These are phyloP conservation scores for Bonia amplexicaulis DNA, from an alignment of 176 grass and related monocot species.

Conservation along the genomic window DNA sequence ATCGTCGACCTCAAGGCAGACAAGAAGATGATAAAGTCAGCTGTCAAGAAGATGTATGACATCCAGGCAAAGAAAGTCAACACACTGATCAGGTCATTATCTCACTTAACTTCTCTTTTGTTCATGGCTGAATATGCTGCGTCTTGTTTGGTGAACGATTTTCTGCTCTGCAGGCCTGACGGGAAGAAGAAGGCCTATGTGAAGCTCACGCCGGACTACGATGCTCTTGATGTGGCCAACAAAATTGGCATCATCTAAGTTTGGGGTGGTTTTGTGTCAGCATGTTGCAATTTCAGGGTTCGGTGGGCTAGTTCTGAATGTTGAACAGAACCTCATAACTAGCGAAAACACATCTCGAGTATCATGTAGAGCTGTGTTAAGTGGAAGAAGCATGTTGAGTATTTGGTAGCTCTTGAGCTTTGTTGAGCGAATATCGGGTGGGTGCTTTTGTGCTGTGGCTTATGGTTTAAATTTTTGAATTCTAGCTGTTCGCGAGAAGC, in stretches of 20 bases:
- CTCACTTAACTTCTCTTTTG: no score
- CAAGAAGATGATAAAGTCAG: conserved; percentile 42
- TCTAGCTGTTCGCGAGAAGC: rapidly evolving
- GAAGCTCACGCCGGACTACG: conserved; percentile 58
- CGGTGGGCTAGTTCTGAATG: no score
- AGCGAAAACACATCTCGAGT: no score
- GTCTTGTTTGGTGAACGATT: no score
- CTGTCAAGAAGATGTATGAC: background rate
- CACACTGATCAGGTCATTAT: no score
- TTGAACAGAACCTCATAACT: no score
- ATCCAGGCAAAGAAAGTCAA: conserved; percentile 54
- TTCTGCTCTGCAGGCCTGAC: conserved; percentile 40
- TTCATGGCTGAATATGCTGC: no score
- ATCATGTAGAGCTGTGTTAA: background rate
- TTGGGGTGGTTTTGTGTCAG: no score
- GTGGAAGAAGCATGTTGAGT: background rate
- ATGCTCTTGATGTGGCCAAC: conserved; percentile 73
- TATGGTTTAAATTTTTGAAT: no score
- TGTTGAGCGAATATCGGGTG: background rate
- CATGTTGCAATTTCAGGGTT: no score
- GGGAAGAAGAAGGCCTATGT: conserved; percentile 66
- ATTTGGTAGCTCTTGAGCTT: background rate
- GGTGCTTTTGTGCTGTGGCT: background rate
- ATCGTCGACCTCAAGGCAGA: conserved; percentile 42
- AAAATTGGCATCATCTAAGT: conserved; percentile 39